Base-by-base conservation (phyloP, 2,329 filamentous ascomycete species). In the Colletotrichum sp. region DNA sequence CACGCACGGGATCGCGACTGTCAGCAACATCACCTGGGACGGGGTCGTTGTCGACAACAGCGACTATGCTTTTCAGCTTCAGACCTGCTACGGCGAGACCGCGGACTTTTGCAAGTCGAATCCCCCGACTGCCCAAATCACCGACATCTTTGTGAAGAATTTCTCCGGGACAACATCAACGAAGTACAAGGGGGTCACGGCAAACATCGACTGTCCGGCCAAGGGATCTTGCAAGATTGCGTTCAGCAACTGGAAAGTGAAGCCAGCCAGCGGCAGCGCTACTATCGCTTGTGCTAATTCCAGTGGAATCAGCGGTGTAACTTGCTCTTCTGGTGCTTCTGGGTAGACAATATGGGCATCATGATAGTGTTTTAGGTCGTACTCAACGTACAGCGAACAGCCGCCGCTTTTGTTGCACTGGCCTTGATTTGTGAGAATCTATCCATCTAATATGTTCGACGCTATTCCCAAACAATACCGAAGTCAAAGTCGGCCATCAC, bases 11-110 rank as follows among this genome's bases (percentile, higher is more conserved):
- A 74, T 79, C 0, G 83, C 85, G 0, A 82, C 81, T 0, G 85
- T 87, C 21, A 79, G 78, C 3, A 88, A 88, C 73, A 85, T 87
- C 18, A 88, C 86, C 0, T 87, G 81, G 70, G 80, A 81, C 12
- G 69, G 64, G 9, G 64, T 88, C 10, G 81, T 80, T 1, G 82
- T 87, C 7, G 76, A 83, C 2, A 80, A 81, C 14, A 84, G 81
- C 70, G 85, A 86, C 69, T 87, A 87, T 74, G 86, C 85, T 5
- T 82, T 87, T 76, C 86, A 87, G 74, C 85, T 88, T n/a, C 83
- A 86, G 77, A 86, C 83, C 70, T 88, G 86, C 73, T 88, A 87
- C 73, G 81, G 80, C 24, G 83, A 83, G 28, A 80, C 84, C 24
- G 79, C 71, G 0, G 74, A 73, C 10, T 86, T 86, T 69, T 87